phyloP scores from a whole-genome alignment of 257 asterid species.

The Solanum pimpinellifolium region DNA sequence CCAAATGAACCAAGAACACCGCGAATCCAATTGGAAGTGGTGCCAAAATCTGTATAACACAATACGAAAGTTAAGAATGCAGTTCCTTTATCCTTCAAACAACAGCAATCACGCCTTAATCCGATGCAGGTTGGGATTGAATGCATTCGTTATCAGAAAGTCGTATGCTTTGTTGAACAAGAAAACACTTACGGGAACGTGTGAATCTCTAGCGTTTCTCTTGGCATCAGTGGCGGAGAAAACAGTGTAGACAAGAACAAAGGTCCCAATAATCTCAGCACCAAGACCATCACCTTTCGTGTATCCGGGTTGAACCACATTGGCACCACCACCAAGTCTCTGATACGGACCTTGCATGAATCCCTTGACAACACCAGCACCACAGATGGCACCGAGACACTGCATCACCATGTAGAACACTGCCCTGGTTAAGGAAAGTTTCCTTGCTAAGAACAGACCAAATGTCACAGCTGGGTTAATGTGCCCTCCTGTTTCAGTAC shows the following conservation, averaged over 20 bases:
- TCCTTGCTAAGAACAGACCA: conserved; percentile 43
- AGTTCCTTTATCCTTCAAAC: background rate
- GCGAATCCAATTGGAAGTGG: conserved; percentile 48
- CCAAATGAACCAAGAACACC: conserved; percentile 40
- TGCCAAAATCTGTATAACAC: conserved; percentile 27
- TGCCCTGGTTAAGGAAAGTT: conserved; percentile 35
- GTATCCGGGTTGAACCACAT: conserved; percentile 25
- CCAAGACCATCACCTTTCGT: conserved; percentile 42
- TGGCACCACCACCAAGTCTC: conserved; percentile 25
- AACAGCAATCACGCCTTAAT: background rate
- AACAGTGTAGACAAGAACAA: conserved; percentile 42
- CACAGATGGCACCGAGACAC: conserved; percentile 43
- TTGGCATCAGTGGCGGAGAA: conserved; percentile 53
- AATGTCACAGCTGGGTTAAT: conserved; percentile 51
- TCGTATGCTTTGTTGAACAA: background rate
- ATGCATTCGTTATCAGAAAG: background rate
- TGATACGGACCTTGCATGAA: conserved; percentile 22
- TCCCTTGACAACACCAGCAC: conserved; percentile 44
- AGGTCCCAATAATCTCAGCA: conserved; percentile 39
- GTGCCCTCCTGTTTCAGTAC: conserved; percentile 34
- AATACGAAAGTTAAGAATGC: background rate
- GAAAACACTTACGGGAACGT: conserved; percentile 26
- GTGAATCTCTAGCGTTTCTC: conserved; percentile 41
- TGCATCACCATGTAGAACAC: conserved; percentile 42
- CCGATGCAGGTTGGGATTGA: background rate